Evolutionary conservation across 2,329 filamentous ascomycete species (phyloP).

Genomic region (Alternaria longipes): DNA sequence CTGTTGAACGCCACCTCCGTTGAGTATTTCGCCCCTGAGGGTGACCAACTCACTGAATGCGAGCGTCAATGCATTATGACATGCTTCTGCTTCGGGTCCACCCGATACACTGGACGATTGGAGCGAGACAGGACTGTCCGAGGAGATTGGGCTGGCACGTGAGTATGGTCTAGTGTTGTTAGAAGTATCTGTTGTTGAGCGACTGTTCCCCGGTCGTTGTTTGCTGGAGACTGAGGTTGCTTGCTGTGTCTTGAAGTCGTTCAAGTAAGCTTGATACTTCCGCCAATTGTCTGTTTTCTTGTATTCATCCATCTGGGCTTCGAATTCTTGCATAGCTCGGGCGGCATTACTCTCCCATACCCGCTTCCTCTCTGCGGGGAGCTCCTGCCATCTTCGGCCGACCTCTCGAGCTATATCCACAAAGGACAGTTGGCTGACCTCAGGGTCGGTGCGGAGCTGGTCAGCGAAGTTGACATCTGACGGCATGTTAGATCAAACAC

Average conservation of each 20-base stretch:
- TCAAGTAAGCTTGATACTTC: slow-evolving; percentile 49
- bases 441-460: slow-evolving; percentile 48
- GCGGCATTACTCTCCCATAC: slow-evolving; percentile 52
- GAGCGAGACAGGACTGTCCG: slow-evolving; percentile 39
- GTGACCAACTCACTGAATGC: slow-evolving; percentile 48
- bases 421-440: slow-evolving; percentile 49
- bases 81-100: slow-evolving; percentile 38
- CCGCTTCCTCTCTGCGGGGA: slow-evolving; percentile 48
- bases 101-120: slow-evolving; percentile 32
- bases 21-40: slow-evolving; percentile 43
- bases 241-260: slow-evolving; percentile 47
- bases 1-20: slow-evolving; percentile 24
- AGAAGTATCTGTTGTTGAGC: slow-evolving; percentile 35
- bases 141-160: slow-evolving; percentile 41
- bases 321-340: slow-evolving; percentile 50
- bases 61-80: slow-evolving; percentile 47
- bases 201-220: slow-evolving; percentile 30
- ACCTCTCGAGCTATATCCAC: slow-evolving; percentile 52
- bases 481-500: slow-evolving; percentile 17
- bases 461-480: slow-evolving; percentile 55
- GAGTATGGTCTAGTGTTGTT: slow-evolving; percentile 35
- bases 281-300: slow-evolving; percentile 51
- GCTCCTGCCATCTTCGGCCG: slow-evolving; percentile 50
- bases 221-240: slow-evolving; percentile 25
- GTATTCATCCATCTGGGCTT: slow-evolving; percentile 52